Evolutionary conservation across 495 filamentous ascomycete species (phyloP), one percentile per base, ranked within the genome.

Genomic region (Tuber magnatum): DNA sequence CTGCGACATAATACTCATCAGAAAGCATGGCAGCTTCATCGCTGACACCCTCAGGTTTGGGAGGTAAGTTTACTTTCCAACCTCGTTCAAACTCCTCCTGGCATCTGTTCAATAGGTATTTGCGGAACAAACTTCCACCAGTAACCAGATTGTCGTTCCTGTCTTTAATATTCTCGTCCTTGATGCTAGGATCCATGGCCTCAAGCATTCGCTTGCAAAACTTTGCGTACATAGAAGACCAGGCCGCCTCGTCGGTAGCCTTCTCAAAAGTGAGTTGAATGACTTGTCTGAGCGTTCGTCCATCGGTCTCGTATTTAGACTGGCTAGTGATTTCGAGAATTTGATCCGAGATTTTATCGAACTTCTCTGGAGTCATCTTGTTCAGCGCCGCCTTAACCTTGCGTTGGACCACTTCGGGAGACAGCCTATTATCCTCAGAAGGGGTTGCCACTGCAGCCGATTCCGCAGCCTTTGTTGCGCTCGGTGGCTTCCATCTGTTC

Each of bases 361-460:
- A 99, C 81, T 97, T 98, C 85, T 98, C 95, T 1, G 95, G 95
- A 0, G 95, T 97, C 96, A 99, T 98, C 91, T 98, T 98, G 89
- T 99, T 98, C 80, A 99, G 86, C 70, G 92, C 92, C 73, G 93
- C 92, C 89, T 99, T 99, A 82, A 98, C 96, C 89, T 98, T 99
- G 77, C 95, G 90, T 85, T 99, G 95, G 78, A 99, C 95, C 85
- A 95, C 90, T 76, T 94, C 93, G 28, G 95, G 96, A 75, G 94
- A 86, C 86, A 99, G 86, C 79, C 92, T 88, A 68, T 86, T 87
- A 16, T 84, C 75, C 69, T 85, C 84, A 48, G 85, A 87, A 78
- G 86, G 85, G 72, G 84, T 84, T 73, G 85, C 87, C 78, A 85
- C 85, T 73, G 88, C 87, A 76, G 88, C 86, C 46, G 88, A 87